These are phyloP conservation scores for Chaetomiaceae sp. DNA, from an alignment of 2,329 filamentous ascomycete genomes.

Conservation along the genomic window DNA sequence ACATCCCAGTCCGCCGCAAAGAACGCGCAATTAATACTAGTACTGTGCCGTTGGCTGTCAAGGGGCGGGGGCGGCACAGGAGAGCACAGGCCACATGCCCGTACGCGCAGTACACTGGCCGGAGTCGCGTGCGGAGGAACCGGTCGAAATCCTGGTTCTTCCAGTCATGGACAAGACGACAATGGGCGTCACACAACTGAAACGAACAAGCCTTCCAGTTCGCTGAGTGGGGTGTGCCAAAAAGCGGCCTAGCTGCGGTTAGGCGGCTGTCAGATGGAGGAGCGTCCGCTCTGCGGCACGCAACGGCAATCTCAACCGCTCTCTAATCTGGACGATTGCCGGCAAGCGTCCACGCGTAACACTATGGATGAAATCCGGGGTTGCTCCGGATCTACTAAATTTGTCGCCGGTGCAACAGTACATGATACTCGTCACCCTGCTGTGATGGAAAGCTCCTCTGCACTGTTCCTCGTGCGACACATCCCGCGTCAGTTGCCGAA, in stretches of 20 bases:
- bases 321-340: conserved; percentile 11
- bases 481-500: conserved; percentile 6
- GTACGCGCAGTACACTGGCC: too few species aligned
- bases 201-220: too few species aligned
- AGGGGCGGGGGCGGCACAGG: not conserved
- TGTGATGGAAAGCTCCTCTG: too few species aligned
- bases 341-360: not conserved
- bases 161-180: too few species aligned
- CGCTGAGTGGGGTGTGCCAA: not conserved
- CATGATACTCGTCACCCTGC: not conserved
- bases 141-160: too few species aligned
- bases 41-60: too few species aligned
- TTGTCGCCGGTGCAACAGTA: not conserved
- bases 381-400: conserved; percentile 14
- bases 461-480: not conserved
- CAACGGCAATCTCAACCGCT: not conserved
- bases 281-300: not conserved
- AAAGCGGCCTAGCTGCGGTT: not conserved
- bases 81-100: not conserved
- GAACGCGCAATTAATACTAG: not conserved
- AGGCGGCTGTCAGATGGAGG: conserved; percentile 7
- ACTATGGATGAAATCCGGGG: conserved; percentile 9
- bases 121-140: too few species aligned
- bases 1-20: not conserved
- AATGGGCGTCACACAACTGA: too few species aligned